A percentile compares a stretch with the other conserved stretches of the same genome.
Evolutionary conservation across 202 grass and related monocot genomes (phyloP).

Genomic region (Alloteropsis angusta): DNA sequence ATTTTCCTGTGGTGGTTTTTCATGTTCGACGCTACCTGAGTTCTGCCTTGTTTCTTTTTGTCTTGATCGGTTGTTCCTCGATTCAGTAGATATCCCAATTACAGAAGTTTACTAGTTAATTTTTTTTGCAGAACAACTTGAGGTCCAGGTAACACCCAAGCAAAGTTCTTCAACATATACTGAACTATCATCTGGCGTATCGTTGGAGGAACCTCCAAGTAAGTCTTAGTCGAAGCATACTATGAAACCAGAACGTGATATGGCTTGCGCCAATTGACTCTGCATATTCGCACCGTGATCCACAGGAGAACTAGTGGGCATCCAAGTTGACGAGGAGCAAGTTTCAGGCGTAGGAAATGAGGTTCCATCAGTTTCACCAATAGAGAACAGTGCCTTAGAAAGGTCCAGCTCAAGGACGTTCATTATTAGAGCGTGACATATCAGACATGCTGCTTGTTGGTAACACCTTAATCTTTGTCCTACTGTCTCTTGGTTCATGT

Average conservation of each 20-base stretch:
- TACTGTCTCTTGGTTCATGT: not conserved
- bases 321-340: not conserved
- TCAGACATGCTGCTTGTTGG: too few species aligned
- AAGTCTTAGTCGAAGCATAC: too few species aligned
- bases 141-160: not conserved
- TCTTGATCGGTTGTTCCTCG: too few species aligned
- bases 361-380: not conserved
- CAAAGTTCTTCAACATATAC: not conserved
- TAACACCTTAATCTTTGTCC: not conserved
- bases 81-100: not conserved
- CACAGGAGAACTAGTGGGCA: not conserved
- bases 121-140: constrained; percentile 8
- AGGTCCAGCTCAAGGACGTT: too few species aligned
- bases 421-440: too few species aligned
- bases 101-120: not conserved
- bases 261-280: too few species aligned
- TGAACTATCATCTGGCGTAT: not conserved
- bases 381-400: not conserved
- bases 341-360: not conserved
- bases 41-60: not conserved
- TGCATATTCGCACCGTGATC: too few species aligned
- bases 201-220: not conserved
- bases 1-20: too few species aligned
- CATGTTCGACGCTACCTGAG: not conserved
- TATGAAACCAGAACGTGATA: not conserved